Conservation (phyloP, 768 basidiomycete species). For the Coprinellus micaceus region DNA sequence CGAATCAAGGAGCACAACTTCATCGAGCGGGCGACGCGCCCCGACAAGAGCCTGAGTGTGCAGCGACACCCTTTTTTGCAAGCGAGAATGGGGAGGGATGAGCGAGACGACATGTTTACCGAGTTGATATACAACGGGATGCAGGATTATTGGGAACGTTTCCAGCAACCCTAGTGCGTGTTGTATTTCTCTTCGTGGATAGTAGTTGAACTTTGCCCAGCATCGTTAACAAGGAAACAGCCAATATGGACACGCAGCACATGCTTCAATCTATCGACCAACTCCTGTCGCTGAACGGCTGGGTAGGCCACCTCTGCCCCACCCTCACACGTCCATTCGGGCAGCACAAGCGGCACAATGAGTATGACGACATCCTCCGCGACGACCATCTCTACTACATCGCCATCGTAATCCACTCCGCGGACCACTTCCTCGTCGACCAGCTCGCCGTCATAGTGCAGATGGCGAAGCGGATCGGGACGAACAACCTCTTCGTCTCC, state of each 20-base stretch:
- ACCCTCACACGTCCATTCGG: conserved; percentile 93
- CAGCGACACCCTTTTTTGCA: conserved; percentile 88
- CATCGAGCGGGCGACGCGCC: conserved; percentile 50
- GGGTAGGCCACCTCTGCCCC: conserved; percentile 95
- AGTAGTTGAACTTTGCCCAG: no score
- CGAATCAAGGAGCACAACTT: conserved; percentile 51
- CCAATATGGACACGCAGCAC: conserved; percentile 86
- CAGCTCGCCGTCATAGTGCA: conserved; percentile 98
- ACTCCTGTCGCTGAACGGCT: conserved; percentile 92
- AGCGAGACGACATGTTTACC: conserved; percentile 75
- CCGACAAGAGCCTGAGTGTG: conserved; percentile 82
- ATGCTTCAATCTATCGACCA: conserved; percentile 89
- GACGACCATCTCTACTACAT: conserved; percentile 89
- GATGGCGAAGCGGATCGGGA: conserved; percentile 85
- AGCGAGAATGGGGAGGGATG: conserved; percentile 82
- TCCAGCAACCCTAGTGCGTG: conserved; percentile 86
- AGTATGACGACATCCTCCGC: conserved; percentile 84
- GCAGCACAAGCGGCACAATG: conserved; percentile 78
- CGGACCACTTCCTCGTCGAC: conserved; percentile 98
- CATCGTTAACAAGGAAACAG: conserved; percentile 78
- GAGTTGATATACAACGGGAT: conserved; percentile 73
- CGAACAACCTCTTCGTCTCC: conserved; percentile 89
- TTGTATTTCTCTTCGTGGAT: not conserved
- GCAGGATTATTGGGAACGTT: conserved; percentile 87
- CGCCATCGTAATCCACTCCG: conserved; percentile 93